These are phyloP conservation scores for Solanum virginianum DNA, from an alignment of 257 asterid species.

Conservation along the genomic window DNA sequence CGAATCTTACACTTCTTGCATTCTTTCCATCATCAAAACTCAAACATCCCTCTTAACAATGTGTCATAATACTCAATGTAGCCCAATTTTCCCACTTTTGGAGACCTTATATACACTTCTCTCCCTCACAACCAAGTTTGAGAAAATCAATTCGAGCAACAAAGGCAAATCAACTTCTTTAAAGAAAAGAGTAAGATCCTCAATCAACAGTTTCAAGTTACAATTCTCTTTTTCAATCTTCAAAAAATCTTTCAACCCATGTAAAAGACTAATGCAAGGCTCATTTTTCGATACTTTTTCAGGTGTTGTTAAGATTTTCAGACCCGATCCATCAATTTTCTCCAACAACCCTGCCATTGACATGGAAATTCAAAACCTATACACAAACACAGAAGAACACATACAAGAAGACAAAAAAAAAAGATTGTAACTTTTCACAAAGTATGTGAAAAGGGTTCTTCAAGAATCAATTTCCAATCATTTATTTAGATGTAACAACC, in stretches of 20 bases:
- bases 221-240: background rate
- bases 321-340: constrained; percentile 28
- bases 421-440: background rate
- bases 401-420: constrained; percentile 1
- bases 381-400: background rate
- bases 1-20: background rate
- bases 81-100: constrained; percentile 11
- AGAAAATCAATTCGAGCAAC: constrained; percentile 19
- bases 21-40: background rate
- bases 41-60: constrained; percentile 25
- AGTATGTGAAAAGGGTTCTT: background rate
- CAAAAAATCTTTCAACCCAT: background rate
- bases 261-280: background rate
- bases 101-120: constrained; percentile 34
- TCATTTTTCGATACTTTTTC: background rate
- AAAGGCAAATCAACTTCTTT: too few relatives aligned
- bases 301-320: constrained; percentile 6
- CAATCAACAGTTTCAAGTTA: constrained; percentile 5
- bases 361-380: constrained; percentile 29
- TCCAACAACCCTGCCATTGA: constrained; percentile 55
- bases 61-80: constrained; percentile 21
- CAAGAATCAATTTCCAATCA: background rate
- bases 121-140: constrained; percentile 21
- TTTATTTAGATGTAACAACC: background rate
- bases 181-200: background rate